These are phyloP conservation scores for Curvularia eragrostidis DNA, from an alignment of 2,329 filamentous ascomycete genomes.

Conservation along the genomic window DNA sequence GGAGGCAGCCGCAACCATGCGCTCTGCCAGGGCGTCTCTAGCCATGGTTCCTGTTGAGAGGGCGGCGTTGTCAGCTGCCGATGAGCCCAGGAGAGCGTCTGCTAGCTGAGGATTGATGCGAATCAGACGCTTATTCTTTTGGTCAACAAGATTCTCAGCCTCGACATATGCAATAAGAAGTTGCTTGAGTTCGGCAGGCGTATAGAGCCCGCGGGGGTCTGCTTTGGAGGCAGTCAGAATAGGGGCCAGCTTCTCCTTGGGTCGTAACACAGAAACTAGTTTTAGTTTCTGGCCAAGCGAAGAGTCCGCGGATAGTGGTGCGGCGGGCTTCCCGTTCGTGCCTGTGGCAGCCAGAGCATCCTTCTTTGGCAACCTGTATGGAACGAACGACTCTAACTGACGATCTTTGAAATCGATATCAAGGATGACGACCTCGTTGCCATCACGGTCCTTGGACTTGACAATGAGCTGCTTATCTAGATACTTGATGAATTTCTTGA, in stretches of 20 bases:
- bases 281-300: conserved; percentile 57
- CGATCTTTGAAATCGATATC: conserved; percentile 69
- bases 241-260: conserved; percentile 64
- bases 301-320: conserved; percentile 49
- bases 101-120: conserved; percentile 68
- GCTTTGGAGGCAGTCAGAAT: conserved; percentile 60
- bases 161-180: conserved; percentile 66
- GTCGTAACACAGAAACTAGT: conserved; percentile 62
- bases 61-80: conserved; percentile 62
- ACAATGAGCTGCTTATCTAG: conserved; percentile 69
- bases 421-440: conserved; percentile 67
- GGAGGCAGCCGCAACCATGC: conserved; percentile 62
- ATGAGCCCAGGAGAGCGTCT: conserved; percentile 64
- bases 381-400: conserved; percentile 62
- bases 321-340: conserved; percentile 51
- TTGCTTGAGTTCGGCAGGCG: conserved; percentile 64
- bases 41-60: conserved; percentile 64
- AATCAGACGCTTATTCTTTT: conserved; percentile 67
- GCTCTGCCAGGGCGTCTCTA: conserved; percentile 66
- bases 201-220: conserved; percentile 64
- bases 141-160: conserved; percentile 62
- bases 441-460: conserved; percentile 69
- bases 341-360: conserved; percentile 46
- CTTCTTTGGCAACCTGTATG: conserved; percentile 68
- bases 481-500: conserved; percentile 72